Base-by-base conservation (phyloP, 1,284 basidiomycete species). In the Chalciporus piperatoides region DNA sequence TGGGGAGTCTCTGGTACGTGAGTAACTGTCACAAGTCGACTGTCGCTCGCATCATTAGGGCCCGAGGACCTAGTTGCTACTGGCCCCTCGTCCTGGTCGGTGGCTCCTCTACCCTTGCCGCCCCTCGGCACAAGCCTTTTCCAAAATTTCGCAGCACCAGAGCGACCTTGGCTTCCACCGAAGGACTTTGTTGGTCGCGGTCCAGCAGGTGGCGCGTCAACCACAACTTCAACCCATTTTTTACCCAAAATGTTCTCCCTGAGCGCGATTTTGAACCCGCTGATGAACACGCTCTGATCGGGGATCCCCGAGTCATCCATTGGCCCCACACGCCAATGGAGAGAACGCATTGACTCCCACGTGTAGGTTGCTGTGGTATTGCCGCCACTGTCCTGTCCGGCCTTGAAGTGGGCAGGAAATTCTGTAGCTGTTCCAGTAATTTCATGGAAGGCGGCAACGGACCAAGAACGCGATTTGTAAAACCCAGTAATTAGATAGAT, bases 401-500 rank as follows among this genome's bases (percentile, higher is more conserved):
- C 46, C 28, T 49, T 57, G 24, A 56, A 57, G 28, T 42, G 44
- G 2, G 43, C 45, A n/a, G 52, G 15, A 10, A 37, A 43, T 19
- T 41, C 43, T 30, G 11, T 30, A 1, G 42, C 9, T 4, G 21
- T 30, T 5, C 46, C 36, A 0, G 27, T 25, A 1, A 38, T 27
- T 24, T 46, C 23, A 9, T 44, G 25, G 12, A 57, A 59, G 0
- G 49, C 35, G 6, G 49, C 57, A 14, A 54, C 43, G 0, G 57
- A 57, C 56, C 56, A 57, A 7, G 54, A 49, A 4, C 21, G 36
- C 9, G 56, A n/a, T 35, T 57, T 57, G 27, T 53, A 38, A 1
- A 44, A 45, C 0, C 57, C 56, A 1, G 56, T 57, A 2, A 57
- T 57, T n/a, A 57, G 12, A 21, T 57, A 57, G 15, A 57, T 54